A percentile compares a stretch with the other conserved stretches of the same genome.
Conservation (phyloP, 345 rosid species). For the Gynandropsis gynandra region DNA sequence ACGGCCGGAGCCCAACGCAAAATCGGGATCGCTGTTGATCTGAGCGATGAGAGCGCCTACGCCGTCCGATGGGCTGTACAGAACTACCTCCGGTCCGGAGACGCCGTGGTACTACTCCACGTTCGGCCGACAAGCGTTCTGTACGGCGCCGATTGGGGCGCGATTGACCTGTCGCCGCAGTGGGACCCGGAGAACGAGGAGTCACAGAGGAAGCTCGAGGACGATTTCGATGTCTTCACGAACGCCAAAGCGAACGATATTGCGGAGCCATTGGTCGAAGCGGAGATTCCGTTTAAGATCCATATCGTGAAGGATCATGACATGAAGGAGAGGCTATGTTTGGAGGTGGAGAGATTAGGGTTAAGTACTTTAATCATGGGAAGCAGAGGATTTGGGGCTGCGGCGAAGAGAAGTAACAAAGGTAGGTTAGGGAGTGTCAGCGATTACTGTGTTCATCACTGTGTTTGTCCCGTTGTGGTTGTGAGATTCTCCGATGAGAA, state of each 20-base stretch:
- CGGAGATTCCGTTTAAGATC: slow-evolving; percentile 59
- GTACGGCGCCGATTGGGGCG: slow-evolving; percentile 90
- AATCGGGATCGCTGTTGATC: slow-evolving; percentile 87
- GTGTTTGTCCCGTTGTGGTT: slow-evolving; percentile 79
- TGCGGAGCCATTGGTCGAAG: slow-evolving; percentile 63
- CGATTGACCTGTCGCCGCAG: slow-evolving; percentile 39
- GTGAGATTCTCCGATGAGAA: slow-evolving; percentile 63
- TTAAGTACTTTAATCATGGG: slow-evolving; percentile 65
- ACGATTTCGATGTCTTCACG: slow-evolving; percentile 69
- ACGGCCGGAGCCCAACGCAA: slow-evolving; percentile 51
- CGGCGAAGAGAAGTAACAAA: slow-evolving; percentile 30
- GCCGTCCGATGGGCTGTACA: slow-evolving; percentile 85
- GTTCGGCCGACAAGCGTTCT: slow-evolving; percentile 69
- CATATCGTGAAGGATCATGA: slow-evolving; percentile 84
- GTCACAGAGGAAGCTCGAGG: slow-evolving; percentile 55
- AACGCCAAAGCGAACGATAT: slow-evolving; percentile 53
- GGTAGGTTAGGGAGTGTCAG: slow-evolving; percentile 78
- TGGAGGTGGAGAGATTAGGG: slow-evolving; percentile 81
- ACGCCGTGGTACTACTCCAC: slow-evolving; percentile 66
- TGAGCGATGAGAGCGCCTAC: slow-evolving; percentile 74
- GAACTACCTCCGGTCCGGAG: slow-evolving; percentile 81
- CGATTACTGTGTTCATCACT: slow-evolving; percentile 80
- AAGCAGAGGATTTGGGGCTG: slow-evolving; percentile 76
- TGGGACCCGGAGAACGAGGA: slow-evolving; percentile 27
- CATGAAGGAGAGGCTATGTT: slow-evolving; percentile 82